phyloP scores from a whole-genome alignment of 2,329 filamentous ascomycete species.

The Scopulariopsis brevicaulis region DNA sequence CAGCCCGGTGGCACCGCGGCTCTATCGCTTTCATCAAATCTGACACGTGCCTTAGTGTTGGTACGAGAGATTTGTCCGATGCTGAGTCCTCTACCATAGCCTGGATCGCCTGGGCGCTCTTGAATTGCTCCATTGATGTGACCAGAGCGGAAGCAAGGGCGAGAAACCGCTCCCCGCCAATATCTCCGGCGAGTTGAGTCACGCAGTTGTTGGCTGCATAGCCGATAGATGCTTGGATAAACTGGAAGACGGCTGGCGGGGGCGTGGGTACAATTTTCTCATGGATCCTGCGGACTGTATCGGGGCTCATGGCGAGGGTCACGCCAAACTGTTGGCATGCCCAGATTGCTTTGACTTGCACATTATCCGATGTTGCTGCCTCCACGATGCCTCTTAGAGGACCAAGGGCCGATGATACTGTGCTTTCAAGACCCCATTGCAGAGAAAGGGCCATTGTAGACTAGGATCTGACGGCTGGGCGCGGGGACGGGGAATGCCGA shows the following conservation, averaged over 20 bases:
- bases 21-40: not conserved
- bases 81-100: not conserved
- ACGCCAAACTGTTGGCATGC: not conserved
- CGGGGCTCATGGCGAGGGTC: conserved; percentile 7
- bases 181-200: not conserved
- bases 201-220: not conserved
- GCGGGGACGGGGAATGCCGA: too few species aligned
- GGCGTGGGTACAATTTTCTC: not conserved
- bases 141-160: not conserved
- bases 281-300: not conserved
- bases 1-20: not conserved
- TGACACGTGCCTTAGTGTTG: not conserved
- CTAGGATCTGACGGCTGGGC: too few species aligned
- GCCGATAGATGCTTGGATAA: not conserved
- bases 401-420: too few species aligned
- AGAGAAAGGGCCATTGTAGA: too few species aligned
- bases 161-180: not conserved
- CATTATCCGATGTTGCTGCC: too few species aligned
- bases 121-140: not conserved
- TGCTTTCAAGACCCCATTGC: too few species aligned
- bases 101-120: not conserved
- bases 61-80: not conserved
- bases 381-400: too few species aligned
- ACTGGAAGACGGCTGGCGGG: not conserved
- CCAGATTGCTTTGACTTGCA: not conserved